These are phyloP conservation scores for Pelagomonas calceolata DNA, from an alignment of 108 stramenopile genomes.

Conservation along the genomic window DNA sequence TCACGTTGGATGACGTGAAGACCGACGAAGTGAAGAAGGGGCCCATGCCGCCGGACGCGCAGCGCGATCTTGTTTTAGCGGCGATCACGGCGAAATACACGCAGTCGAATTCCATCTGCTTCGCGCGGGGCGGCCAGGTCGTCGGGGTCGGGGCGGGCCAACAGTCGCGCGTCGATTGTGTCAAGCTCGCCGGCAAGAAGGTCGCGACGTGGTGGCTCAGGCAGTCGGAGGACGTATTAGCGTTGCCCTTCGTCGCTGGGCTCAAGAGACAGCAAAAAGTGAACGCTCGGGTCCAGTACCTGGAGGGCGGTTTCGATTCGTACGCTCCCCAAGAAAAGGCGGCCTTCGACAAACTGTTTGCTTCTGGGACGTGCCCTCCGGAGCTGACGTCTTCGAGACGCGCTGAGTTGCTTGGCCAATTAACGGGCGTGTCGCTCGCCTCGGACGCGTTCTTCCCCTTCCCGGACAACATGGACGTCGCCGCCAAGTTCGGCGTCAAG, in stretches of 20 bases:
- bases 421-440: slow-evolving; percentile 68
- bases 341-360: slow-evolving; percentile 77
- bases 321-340: slow-evolving; percentile 80
- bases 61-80: slow-evolving; percentile 90
- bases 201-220: slow-evolving; percentile 87
- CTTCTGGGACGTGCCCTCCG: slow-evolving; percentile 56
- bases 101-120: slow-evolving; percentile 91
- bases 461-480: slow-evolving; percentile 95
- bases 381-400: slow-evolving; percentile 74
- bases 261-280: slow-evolving; percentile 93
- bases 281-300: slow-evolving; percentile 95
- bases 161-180: slow-evolving; percentile 97
- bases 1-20: slow-evolving; percentile 62
- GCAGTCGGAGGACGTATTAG: slow-evolving; percentile 94
- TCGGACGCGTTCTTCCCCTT: slow-evolving; percentile 99
- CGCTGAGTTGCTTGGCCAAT: slow-evolving; percentile 58
- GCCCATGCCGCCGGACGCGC: slow-evolving; percentile 66
- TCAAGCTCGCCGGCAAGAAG: slow-evolving; percentile 96
- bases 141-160: slow-evolving; percentile 99
- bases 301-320: slow-evolving; percentile 71
- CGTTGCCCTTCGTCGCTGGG: slow-evolving; percentile 77
- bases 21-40: slow-evolving; percentile 40
- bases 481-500: slow-evolving; percentile 85
- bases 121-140: slow-evolving; percentile 95
- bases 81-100: slow-evolving; percentile 97